Base-by-base conservation (phyloP, 2,329 filamentous ascomycete species). In the Lasiodiplodia citricola region DNA sequence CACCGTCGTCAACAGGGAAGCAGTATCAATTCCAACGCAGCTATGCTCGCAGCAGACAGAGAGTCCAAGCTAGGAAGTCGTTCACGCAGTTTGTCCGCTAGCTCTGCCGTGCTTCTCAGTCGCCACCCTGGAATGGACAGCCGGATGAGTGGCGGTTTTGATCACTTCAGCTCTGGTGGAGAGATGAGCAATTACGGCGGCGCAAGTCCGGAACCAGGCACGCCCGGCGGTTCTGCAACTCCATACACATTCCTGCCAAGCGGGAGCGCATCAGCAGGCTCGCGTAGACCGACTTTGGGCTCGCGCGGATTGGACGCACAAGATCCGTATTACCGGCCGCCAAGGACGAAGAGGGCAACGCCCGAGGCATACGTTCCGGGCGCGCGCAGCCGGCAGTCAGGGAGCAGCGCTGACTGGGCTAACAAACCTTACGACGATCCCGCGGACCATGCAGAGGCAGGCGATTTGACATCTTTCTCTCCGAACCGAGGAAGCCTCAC, bases 241-340 rank as follows among this genome's bases (percentile, higher is more conserved):
- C 90, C 87, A 2, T 92, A 91, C 74, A 94, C 91, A n/a, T 91
- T 91, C 75, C 75, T 92, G 69, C 83, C 87, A 62, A 88, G 88
- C 37, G 87, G 81, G 13, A 80, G 80, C 41, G 79, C 80, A 35
- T 81, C 79, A 56, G 76, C 74, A 71, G 79, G 80, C 25, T 83
- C 77, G 21, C 73, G 79, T 44, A 74, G 78, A 51, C 75, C 78
- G n/a, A 79, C 79, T 2, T 74, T 80, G 71, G 76, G 75, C 72
- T 7, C 70, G 69, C 4, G 66, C 73, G 55, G 72, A 70, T 65
- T 81, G 66, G 80, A 81, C 8, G 74, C 74, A 11, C 73, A 87
- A 1, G 93, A 97, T 77, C 93, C 93, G 0, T 98, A 96, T 76
- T 98, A 97, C 77, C 90, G 95, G 58, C 93, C 93, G 21, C 95